Base-by-base conservation (phyloP, 148 eudicot genomes). In the Salicornia ramosissima region DNA sequence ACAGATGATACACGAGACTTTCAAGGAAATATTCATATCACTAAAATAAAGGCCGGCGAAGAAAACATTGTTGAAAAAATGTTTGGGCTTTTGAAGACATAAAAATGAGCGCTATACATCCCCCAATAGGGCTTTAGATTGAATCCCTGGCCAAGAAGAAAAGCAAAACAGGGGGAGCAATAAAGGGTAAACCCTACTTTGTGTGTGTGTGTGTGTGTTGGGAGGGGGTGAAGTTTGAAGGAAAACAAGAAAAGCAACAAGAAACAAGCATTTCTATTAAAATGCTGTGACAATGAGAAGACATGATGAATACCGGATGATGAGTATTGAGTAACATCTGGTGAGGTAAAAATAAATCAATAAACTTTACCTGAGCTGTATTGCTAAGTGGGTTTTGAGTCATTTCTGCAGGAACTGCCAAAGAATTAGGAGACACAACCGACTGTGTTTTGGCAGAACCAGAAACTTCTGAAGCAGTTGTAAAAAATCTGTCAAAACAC, bases 301-400 rank as follows among this genome's bases (percentile, higher is more conserved):
- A 47, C 47, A 62, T 16, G n/a, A n/a, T 8, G 25, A 60, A 57
- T 6, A 60, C 43, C 8, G 42, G n/a, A 29, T 12, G 16, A 5
- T 28, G 36, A 59, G 58, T 45, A 40, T 0, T 28, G 36, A 59
- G 58, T 45, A 40, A 50, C 24, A 45, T 33, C 52, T 57, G 22
- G 59, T n/a, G 33, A 33, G 0, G 24, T n/a, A 60, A 22, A 25
- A 12, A 11, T 22, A 15, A 49, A 52, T 49, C 40, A 51, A 10
- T 19, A 18, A 57, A n/a, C 47, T 72, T 67, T 83, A 92, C 96
- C 94, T 88, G 88, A n/a, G 75, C 71, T 64, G 74, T 70, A 63
- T 46, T 75, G 40, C 73, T 81, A 58, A 62, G 80, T 49, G 84
- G 76, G 43, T 68, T 64, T 78, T 79, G 84, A 83, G 74, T 74